phyloP scores from a whole-genome alignment of 148 eudicot genomes.

The Agrostemma githago region DNA sequence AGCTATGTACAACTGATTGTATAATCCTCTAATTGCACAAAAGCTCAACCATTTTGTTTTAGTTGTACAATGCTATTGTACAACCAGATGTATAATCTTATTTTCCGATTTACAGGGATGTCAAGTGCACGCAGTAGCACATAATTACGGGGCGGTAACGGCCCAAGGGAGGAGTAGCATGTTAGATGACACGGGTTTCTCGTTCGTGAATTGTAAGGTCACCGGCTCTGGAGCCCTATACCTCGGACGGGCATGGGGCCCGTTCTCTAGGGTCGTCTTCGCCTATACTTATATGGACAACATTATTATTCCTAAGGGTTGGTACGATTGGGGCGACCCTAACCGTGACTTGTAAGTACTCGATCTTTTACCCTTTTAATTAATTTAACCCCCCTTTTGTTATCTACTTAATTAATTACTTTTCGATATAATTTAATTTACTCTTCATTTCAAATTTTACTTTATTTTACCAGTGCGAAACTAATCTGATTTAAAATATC shows the following conservation, averaged over 20 bases:
- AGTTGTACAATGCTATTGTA: no score
- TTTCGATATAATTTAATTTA: background rate
- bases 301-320: conserved; percentile 78
- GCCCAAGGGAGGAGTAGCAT: conserved; percentile 81
- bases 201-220: conserved; percentile 73
- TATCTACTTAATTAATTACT: background rate
- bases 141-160: conserved; percentile 67
- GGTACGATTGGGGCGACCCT: conserved; percentile 91
- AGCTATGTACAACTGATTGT: no score
- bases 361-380: background rate
- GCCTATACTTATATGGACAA: conserved; percentile 89
- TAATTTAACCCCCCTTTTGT: background rate
- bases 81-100: no score
- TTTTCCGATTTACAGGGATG: conserved; percentile 49
- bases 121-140: conserved; percentile 76
- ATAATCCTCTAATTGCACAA: no score
- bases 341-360: conserved; percentile 60
- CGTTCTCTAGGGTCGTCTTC: conserved; percentile 88
- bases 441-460: background rate
- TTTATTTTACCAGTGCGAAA: background rate
- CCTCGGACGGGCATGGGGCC: conserved; percentile 93
- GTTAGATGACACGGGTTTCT: conserved; percentile 80
- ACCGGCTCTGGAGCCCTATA: conserved; percentile 79
- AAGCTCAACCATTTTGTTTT: no score
- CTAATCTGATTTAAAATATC: background rate